Evolutionary conservation across 73 alveolate species (phyloP), one percentile per base, ranked within the genome.

Genomic region (Uronychia setigera): DNA sequence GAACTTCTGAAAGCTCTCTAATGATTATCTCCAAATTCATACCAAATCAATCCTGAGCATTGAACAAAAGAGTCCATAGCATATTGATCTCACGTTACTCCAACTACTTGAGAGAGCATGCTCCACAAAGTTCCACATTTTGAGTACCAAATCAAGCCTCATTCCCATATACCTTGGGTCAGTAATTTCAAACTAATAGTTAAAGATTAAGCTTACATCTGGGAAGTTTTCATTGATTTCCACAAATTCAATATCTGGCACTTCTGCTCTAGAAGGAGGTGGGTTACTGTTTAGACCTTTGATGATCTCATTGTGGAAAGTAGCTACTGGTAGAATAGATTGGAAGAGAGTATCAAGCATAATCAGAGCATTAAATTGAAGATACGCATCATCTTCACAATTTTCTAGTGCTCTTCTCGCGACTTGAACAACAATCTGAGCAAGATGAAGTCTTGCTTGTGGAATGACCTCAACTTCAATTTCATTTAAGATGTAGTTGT

Each of bases 101-200:
- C 97, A 93, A 33, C 84, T 74, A 28, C 81, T 35, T 31, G 58
- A 75, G 5, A 93, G 76, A 1, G 89, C 77, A 25, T 86, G 31
- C 59, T 81, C 87, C 0, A 91, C 59, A 30, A 75, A 89, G 13
- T 58, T 35, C 96, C 95, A 93, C 14, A 90, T 75, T 67, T 86
- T 93, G 25, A 90, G 35, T 0, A 77, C 87, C 14, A 80, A 59
- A 33, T 58, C 58, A 60, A 90, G 59, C 74, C 97, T 85, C 32
- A 76, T 82, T 28, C 77, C 90, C 28, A 88, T 33, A 79, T 82
- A 93, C 35, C 35, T 79, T 35, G 77, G 83, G 58, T 92, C 96
- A 27, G 58, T 78, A 0, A 60, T 32, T 5, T 90, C 96, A 28
- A 80, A 87, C 80, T 86, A 78, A 60, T 74, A 34, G 46, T 29